phyloP scores from a whole-genome alignment of 345 rosid species.

The Heritiera littoralis region DNA sequence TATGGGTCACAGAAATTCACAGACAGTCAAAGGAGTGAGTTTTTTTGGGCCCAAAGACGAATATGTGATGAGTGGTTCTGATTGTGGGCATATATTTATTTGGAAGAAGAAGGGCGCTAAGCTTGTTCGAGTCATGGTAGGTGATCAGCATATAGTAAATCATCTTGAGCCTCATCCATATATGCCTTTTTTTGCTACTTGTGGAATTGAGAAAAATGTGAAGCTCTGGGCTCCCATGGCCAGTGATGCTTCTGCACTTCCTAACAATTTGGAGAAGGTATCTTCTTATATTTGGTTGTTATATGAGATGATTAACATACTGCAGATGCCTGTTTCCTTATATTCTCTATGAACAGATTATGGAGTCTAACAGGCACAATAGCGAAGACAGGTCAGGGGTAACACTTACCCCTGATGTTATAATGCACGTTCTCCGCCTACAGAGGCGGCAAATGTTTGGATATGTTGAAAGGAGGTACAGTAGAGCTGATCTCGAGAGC shows the following conservation, averaged over 20 bases:
- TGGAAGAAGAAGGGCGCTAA: slow-evolving; percentile 62
- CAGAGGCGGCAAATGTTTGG: slow-evolving; percentile 60
- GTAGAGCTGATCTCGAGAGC: slow-evolving; percentile 36
- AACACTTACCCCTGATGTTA: slow-evolving; percentile 56
- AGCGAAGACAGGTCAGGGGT: slow-evolving; percentile 55
- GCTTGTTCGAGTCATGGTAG: slow-evolving; percentile 55
- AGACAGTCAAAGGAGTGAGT: slow-evolving; percentile 61
- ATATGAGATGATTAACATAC: neutral
- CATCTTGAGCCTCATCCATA: slow-evolving; percentile 59
- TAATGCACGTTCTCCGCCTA: slow-evolving; percentile 64
- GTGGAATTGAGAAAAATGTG: slow-evolving; percentile 58
- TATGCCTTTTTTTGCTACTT: slow-evolving; percentile 49
- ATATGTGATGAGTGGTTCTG: slow-evolving; percentile 62
- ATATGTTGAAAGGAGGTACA: slow-evolving; percentile 53
- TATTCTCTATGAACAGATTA: slow-evolving; percentile 42
- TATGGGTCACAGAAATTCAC: slow-evolving; percentile 56
- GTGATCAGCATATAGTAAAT: slow-evolving; percentile 57
- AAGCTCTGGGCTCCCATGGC: slow-evolving; percentile 59
- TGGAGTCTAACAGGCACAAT: slow-evolving; percentile 54
- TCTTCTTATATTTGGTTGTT: slow-evolving; percentile 7
- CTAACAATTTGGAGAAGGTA: slow-evolving; percentile 52
- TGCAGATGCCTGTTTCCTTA: slow-evolving; percentile 6
- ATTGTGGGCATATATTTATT: slow-evolving; percentile 63
- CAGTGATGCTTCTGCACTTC: slow-evolving; percentile 36
- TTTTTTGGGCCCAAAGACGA: slow-evolving; percentile 69